These are phyloP conservation scores for Pseudoscleropodium purum DNA, from an alignment of 225 moss, liverwort and hornwort genomes.

Conservation along the genomic window DNA sequence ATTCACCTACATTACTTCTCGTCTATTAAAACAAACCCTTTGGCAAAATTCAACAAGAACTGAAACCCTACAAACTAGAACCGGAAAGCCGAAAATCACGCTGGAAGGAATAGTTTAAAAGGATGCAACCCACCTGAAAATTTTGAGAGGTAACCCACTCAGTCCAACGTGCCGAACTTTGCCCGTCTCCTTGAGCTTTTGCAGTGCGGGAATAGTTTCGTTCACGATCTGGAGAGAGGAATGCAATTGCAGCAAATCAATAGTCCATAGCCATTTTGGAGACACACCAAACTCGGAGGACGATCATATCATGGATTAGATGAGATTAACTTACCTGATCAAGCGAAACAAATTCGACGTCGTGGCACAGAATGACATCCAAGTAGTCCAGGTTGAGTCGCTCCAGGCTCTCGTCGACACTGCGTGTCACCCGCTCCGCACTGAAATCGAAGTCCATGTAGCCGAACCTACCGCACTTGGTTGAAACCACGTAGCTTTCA, in stretches of 20 bases:
- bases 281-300: not conserved
- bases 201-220: constrained; percentile 77
- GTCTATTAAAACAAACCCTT: not conserved
- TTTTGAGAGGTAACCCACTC: constrained; percentile 60
- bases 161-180: constrained; percentile 75
- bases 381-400: constrained; percentile 66
- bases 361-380: constrained; percentile 80
- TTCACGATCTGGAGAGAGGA: constrained; percentile 40
- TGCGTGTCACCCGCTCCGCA: constrained; percentile 62
- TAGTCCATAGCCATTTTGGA: not conserved
- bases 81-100: not conserved
- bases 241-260: not conserved
- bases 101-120: not conserved
- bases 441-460: constrained; percentile 59
- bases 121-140: constrained; percentile 22
- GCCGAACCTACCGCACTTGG: constrained; percentile 70
- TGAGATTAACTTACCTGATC: constrained; percentile 16
- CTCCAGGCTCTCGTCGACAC: constrained; percentile 72
- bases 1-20: not conserved
- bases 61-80: not conserved
- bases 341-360: constrained; percentile 69
- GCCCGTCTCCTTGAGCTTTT: constrained; percentile 62
- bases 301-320: not conserved
- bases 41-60: not conserved
- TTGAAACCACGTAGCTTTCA: constrained; percentile 59